These are phyloP conservation scores for Polysphondylium violaceum DNA, from an alignment of 78 protist genomes.

Conservation along the genomic window DNA sequence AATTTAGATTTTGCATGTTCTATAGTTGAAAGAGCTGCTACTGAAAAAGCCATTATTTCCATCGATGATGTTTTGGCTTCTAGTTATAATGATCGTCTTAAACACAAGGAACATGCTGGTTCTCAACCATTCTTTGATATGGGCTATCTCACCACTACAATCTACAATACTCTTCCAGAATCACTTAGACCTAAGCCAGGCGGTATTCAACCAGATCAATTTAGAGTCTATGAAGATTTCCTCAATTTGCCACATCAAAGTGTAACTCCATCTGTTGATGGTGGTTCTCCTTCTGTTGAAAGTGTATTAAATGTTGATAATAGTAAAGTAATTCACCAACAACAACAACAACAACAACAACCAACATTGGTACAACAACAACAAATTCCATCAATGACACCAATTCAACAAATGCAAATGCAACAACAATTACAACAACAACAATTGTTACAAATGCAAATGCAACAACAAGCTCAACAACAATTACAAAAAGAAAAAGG, in stretches of 20 bases:
- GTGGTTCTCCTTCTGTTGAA: background rate
- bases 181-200: conserved; percentile 88
- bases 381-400: background rate
- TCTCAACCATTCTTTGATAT: conserved; percentile 82
- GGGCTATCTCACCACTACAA: conserved; percentile 38
- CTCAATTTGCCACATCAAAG: conserved; percentile 68
- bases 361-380: conserved; percentile 1
- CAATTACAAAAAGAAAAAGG: background rate
- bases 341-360: too few species aligned
- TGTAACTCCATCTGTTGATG: background rate
- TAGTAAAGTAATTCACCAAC: background rate
- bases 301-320: background rate
- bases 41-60: conserved; percentile 87
- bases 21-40: conserved; percentile 93
- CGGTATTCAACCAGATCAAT: conserved; percentile 86
- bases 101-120: conserved; percentile 74
- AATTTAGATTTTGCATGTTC: conserved; percentile 94
- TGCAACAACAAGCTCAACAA: conserved; percentile 14
- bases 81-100: conserved; percentile 73
- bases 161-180: conserved; percentile 89
- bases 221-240: conserved; percentile 94
- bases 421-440: conserved; percentile 11
- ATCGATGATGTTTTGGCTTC: conserved; percentile 87
- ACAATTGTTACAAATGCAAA: conserved; percentile 16
- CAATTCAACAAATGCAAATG: conserved; percentile 13